Conservation (phyloP, 352 stramenopile genomes). For the Phytophthora pinifolia region DNA sequence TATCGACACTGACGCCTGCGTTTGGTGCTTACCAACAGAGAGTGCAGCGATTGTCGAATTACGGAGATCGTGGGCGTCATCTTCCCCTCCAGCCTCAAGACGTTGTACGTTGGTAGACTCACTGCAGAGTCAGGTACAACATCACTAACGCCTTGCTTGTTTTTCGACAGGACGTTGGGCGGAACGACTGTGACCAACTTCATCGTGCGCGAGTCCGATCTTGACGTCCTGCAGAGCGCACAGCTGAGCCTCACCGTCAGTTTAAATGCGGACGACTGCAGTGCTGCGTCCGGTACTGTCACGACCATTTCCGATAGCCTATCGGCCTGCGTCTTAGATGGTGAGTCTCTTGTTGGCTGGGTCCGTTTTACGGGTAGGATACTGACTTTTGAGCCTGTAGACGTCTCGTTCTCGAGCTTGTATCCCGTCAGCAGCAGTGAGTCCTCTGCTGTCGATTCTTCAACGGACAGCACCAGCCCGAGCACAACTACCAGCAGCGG, state of each 20-base stretch:
- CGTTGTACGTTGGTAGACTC: slow-evolving; percentile 26
- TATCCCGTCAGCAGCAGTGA: slow-evolving; percentile 26
- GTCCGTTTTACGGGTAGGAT: neutral
- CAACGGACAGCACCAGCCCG: slow-evolving; percentile 9
- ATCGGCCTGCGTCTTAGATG: slow-evolving; percentile 32
- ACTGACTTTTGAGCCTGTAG: slow-evolving; percentile 13
- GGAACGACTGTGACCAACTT: slow-evolving; percentile 35
- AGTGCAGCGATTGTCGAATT: slow-evolving; percentile 33
- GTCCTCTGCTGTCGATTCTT: no score
- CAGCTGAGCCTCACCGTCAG: slow-evolving; percentile 28
- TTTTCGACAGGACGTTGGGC: slow-evolving; percentile 23
- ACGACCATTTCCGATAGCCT: slow-evolving; percentile 21
- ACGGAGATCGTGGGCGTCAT: slow-evolving; percentile 27
- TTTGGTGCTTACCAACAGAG: slow-evolving; percentile 13
- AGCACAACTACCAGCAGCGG: slow-evolving; percentile 4
- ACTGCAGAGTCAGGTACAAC: slow-evolving; percentile 5
- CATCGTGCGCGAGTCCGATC: slow-evolving; percentile 37
- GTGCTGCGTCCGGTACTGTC: slow-evolving; percentile 22
- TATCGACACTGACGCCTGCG: slow-evolving; percentile 13
- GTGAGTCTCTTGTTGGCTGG: slow-evolving; percentile 7
- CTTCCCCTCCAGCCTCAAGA: slow-evolving; percentile 37
- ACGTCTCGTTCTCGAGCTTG: slow-evolving; percentile 30
- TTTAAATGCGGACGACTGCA: slow-evolving; percentile 23
- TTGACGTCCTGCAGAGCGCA: slow-evolving; percentile 29
- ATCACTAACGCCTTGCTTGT: slow-evolving; percentile 7